A percentile compares a stretch with the other conserved stretches of the same genome.
Conservation (phyloP, 1,284 basidiomycete genomes). For the Cystobasidium pallidum region DNA sequence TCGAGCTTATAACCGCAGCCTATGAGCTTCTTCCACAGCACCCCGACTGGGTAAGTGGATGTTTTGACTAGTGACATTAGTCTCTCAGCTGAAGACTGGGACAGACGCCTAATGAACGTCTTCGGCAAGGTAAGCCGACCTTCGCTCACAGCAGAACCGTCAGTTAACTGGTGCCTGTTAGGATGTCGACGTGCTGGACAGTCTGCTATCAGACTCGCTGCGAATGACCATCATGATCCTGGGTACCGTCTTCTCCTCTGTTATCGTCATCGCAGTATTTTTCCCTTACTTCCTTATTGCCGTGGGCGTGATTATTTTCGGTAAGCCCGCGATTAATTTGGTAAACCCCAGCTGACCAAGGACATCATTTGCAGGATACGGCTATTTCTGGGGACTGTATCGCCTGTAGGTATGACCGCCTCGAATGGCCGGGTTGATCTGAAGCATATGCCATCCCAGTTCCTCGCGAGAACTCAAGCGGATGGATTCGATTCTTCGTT, state of each 20-base stretch:
- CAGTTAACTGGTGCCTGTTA: neutral
- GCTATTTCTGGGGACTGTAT: conserved; percentile 71
- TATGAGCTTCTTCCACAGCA: conserved; percentile 78
- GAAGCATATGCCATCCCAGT: neutral
- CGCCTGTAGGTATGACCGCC: conserved; percentile 62
- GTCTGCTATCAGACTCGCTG: conserved; percentile 69
- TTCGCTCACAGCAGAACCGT: neutral
- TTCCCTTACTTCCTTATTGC: conserved; percentile 78
- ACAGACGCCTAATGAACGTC: conserved; percentile 80
- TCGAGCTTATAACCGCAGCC: conserved; percentile 57
- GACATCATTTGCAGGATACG: conserved; percentile 54
- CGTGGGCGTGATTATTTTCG: conserved; percentile 63
- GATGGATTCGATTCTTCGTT: conserved; percentile 71
- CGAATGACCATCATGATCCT: conserved; percentile 71
- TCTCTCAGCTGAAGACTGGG: neutral
- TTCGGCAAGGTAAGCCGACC: conserved; percentile 52
- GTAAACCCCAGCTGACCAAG: neutral
- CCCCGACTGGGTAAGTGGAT: conserved; percentile 59
- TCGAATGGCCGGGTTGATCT: neutral
- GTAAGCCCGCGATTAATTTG: neutral
- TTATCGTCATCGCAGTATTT: conserved; percentile 66
- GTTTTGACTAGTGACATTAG: no score
- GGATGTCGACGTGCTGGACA: conserved; percentile 86
- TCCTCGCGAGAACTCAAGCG: conserved; percentile 83
- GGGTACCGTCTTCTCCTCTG: conserved; percentile 69